Conservation (phyloP, 1,139 yeast species). For the Magnusiomyces tetraspermus region DNA sequence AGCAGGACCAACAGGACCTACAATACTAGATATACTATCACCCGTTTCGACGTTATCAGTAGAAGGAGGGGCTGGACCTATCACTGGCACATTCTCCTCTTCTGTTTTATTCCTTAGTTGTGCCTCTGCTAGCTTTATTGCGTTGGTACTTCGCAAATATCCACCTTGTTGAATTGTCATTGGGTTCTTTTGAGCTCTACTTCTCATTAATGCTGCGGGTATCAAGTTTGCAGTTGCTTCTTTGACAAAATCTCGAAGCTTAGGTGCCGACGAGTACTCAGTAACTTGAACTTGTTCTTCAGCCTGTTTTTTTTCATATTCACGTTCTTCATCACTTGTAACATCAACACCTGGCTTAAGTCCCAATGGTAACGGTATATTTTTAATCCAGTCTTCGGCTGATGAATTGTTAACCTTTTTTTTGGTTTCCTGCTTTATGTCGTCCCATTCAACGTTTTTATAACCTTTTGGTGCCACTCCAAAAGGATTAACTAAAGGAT, state of each 20-base stretch:
- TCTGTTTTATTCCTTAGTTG: neutral
- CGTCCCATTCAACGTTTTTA: slow-evolving; percentile 15
- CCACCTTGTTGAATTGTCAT: too few relatives aligned
- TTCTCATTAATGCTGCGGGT: slow-evolving; percentile 19
- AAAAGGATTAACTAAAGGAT: slow-evolving; percentile 23
- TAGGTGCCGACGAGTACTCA: slow-evolving; percentile 24
- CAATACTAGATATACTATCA: too few relatives aligned
- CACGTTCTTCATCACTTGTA: slow-evolving; percentile 2
- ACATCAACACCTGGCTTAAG: slow-evolving; percentile 12
- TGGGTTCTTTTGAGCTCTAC: neutral
- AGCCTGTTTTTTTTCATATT: neutral
- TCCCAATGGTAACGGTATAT: slow-evolving; percentile 22
- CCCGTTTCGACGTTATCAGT: too few relatives aligned
- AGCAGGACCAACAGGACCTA: neutral
- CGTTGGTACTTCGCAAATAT: neutral
- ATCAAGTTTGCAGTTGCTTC: slow-evolving; percentile 20
- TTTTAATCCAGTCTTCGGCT: slow-evolving; percentile 17
- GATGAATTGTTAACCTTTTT: slow-evolving; percentile 2
- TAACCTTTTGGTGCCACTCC: slow-evolving; percentile 25
- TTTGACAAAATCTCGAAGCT: slow-evolving; percentile 20
- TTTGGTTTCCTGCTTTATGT: neutral
- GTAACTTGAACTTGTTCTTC: slow-evolving; percentile 14
- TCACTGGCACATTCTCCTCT: neutral
- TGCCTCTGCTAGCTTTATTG: neutral
- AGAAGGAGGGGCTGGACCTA: slow-evolving; percentile 4